Evolutionary conservation across 164 flowering plant species (phyloP).

Genomic region (Umbilicus rupestris): DNA sequence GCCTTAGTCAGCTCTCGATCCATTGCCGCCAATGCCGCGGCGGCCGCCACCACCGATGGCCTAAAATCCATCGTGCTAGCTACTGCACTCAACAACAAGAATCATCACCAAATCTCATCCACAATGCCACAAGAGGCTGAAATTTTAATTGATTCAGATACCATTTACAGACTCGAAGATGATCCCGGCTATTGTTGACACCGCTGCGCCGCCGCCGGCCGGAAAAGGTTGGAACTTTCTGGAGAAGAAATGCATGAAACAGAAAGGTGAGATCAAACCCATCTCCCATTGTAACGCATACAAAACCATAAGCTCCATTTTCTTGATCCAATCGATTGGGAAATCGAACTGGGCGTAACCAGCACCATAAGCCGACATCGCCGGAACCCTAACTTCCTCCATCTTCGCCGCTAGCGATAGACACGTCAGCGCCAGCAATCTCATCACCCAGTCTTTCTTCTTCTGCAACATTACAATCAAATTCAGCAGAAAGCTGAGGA

Average conservation of each 20-base stretch:
- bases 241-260: neutral
- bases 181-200: neutral
- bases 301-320: neutral
- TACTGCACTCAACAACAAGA: neutral
- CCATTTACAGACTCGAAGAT: neutral
- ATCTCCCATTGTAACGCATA: neutral
- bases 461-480: neutral
- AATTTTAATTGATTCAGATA: neutral
- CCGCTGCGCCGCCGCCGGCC: neutral
- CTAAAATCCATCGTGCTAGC: neutral
- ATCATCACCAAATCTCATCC: neutral
- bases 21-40: neutral
- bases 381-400: neutral
- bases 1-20: neutral
- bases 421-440: neutral
- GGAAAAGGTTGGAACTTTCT: neutral
- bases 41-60: constrained; percentile 2
- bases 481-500: neutral
- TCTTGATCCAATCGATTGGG: neutral
- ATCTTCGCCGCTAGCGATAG: neutral
- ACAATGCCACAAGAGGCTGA: neutral
- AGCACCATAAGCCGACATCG: neutral
- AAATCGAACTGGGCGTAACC: neutral
- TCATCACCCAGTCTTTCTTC: neutral
- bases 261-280: neutral